Percentiles rank a stretch among this genome's conserved stretches.
These are phyloP conservation scores for Chiua virens DNA, from an alignment of 768 basidiomycete genomes.

Conservation along the genomic window DNA sequence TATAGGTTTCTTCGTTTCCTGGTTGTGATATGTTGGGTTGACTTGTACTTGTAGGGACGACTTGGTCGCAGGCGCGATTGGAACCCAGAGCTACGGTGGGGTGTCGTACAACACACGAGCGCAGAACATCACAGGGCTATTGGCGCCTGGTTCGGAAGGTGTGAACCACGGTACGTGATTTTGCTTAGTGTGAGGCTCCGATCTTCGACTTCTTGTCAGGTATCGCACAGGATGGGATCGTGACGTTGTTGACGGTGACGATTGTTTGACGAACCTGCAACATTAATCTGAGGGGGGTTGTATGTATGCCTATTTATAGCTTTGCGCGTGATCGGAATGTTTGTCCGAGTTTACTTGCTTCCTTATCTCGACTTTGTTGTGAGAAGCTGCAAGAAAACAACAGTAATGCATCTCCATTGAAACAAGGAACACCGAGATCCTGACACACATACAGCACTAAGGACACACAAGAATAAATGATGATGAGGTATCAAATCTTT, in stretches of 20 bases:
- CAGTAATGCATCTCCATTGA: not conserved
- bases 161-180: constrained; percentile 49
- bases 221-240: constrained; percentile 60
- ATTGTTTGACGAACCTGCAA: constrained; percentile 29
- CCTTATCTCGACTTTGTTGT: no score
- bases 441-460: constrained; percentile 10
- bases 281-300: not conserved
- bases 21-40: not conserved
- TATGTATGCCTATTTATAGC: not conserved
- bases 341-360: no score
- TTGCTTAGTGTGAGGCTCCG: not conserved
- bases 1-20: not conserved
- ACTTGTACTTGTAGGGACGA: constrained; percentile 28
- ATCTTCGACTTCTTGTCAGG: constrained; percentile 22
- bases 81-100: constrained; percentile 40
- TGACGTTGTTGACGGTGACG: constrained; percentile 53
- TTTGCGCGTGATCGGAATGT: no score
- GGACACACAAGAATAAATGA: constrained; percentile 10
- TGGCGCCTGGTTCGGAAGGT: constrained; percentile 50
- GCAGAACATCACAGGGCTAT: constrained; percentile 51
- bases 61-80: constrained; percentile 40
- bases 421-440: constrained; percentile 13
- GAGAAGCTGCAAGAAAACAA: no score
- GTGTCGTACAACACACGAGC: constrained; percentile 48
- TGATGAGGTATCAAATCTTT: constrained; percentile 12